Base-by-base conservation (phyloP, 306 rosid species). In the Leucaena leucocephala region DNA sequence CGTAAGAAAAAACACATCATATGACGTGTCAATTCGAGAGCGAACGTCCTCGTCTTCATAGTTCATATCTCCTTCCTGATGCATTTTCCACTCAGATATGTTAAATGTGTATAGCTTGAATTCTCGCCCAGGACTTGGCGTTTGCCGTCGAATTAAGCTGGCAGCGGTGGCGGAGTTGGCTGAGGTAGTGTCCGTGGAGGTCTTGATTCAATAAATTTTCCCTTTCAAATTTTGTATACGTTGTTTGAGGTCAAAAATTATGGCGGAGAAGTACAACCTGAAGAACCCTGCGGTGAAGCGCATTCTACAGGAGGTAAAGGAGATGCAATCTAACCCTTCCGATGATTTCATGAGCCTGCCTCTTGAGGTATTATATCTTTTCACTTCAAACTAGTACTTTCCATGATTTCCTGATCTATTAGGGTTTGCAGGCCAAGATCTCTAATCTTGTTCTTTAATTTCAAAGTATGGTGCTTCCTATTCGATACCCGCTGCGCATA, bases 291-390 rank as follows among this genome's bases (percentile, higher is more conserved):
- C 96, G 75, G 98, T 95, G 71, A 95, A 95, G 88, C 85, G 98
- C 79, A 95, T 92, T 81, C 93, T 95, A 1, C 98, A 90, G 88
- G 98, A 95, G 89, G 84, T 91, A 36, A 95, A 92, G 84, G 98
- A 95, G 87, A 88, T 95, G 97, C 98, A 95, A 21, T 90, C 98
- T 4, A 92, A 91, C 72, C 98, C 97, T 80, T 90, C 97, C 70
- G 91, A 92, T 64, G 98, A 95, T 89, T 95, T 90, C 94, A 92
- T 86, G 93, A 95, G 98, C 82, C 87, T 95, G 1, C 98, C 98
- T 64, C 93, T 95, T 34, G 98, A 95, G 98, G 98, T 93, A 76
- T 40, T 2, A 44, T 14, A 12, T n/a, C 43, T 7, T 61, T 44
- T 8, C 13, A 2, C 22, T 1, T 44, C 42, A 2, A 21, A 38